Evolutionary conservation across 2,329 filamentous ascomycete genomes (phyloP), one percentile per base, ranked within the genome.

Genomic region (Davidsoniella eucalypti): DNA sequence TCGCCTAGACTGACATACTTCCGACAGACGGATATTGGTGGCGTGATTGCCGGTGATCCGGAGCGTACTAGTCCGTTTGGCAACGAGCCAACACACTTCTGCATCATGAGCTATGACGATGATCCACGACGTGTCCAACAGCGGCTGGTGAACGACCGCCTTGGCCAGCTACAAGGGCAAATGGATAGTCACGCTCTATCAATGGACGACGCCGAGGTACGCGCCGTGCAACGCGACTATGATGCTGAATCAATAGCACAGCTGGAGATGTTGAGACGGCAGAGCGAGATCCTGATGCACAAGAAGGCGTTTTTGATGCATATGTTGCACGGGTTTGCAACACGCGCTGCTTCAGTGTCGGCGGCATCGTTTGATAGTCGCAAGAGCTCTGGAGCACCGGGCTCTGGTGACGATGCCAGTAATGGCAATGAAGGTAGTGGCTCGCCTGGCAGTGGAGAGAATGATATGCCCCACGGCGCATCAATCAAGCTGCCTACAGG

Each of bases 1-100:
- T 86, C 90, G 17, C 93, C 92, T n/a, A 78, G 92, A 1, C 84
- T 98, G 59, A 96, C 92, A 0, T 98, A 98, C 64, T 94, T 95
- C 69, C 79, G 92, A 29, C 87, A 98, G 64, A 98, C 92, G 1
- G 92, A 98, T 58, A 92, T 95, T 61, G 80, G 79, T 14, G 81
- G 85, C 53, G 75, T 79, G 18, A 87, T 87, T 54, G 77, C 80
- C 46, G 82, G 83, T n/a, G 86, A 94, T 58, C 76, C 84, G 7
- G 81, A 85, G 50, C 74, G 87, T 39, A 87, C 80, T 12, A 96
- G 88, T 62, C 81, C 84, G 0, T 98, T 98, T 62, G 93, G 92
- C 9, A 76, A 93, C 47, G 92, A 98, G 62, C 82, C 85, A 0
- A 95, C 90, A 0, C 93, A 98, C 64, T 80, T 86, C 56, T 98